These are phyloP conservation scores for Malus hybrid DNA, from an alignment of 331 rosid species.

Conservation along the genomic window DNA sequence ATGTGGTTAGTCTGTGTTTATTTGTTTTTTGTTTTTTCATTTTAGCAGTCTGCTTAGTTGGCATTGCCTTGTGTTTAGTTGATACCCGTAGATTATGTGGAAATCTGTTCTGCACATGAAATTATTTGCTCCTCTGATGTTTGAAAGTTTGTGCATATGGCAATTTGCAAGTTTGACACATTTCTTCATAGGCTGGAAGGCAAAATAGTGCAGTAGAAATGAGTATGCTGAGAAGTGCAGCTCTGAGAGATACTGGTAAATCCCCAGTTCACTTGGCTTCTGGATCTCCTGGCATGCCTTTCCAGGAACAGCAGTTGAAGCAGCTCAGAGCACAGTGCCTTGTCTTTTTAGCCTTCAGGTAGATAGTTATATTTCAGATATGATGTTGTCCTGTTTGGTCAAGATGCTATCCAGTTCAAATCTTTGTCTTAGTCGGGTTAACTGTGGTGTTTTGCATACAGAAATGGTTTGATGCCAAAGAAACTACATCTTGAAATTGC, in stretches of 20 bases:
- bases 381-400: slow-evolving; percentile 7
- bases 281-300: slow-evolving; percentile 56
- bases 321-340: slow-evolving; percentile 99
- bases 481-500: slow-evolving; percentile 98
- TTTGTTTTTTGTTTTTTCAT: neutral
- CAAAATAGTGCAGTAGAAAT: slow-evolving; percentile 58
- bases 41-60: neutral
- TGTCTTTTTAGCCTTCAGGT: slow-evolving; percentile 98
- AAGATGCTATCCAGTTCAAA: neutral
- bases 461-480: slow-evolving; percentile 93
- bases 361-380: slow-evolving; percentile 6
- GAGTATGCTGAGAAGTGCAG: slow-evolving; percentile 50
- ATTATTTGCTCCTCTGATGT: slow-evolving; percentile 4
- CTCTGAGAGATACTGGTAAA: slow-evolving; percentile 79
- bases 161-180: neutral
- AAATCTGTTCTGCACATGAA: slow-evolving; percentile 8
- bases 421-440: slow-evolving; percentile 7
- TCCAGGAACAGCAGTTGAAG: slow-evolving; percentile 88
- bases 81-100: neutral
- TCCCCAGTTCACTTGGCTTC: slow-evolving; percentile 44
- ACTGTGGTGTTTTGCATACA: slow-evolving; percentile 31
- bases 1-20: neutral
- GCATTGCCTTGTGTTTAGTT: neutral
- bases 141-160: neutral
- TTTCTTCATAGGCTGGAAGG: slow-evolving; percentile 53